phyloP scores from a whole-genome alignment of 768 basidiomycete genomes.

The Imleria badia region DNA sequence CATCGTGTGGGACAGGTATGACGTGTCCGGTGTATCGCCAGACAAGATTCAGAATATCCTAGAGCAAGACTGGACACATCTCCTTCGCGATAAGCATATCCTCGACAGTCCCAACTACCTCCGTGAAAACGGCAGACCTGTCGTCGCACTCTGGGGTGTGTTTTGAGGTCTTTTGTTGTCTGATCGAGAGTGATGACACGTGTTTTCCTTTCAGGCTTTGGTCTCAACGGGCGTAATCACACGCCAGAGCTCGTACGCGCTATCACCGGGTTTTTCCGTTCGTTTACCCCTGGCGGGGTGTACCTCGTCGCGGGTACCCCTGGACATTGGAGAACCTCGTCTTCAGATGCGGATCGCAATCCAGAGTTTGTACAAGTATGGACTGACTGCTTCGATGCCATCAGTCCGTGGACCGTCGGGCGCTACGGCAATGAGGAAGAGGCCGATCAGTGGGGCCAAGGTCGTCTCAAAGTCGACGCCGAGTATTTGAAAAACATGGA shows the following conservation, averaged over 20 bases:
- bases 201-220: constrained; percentile 56
- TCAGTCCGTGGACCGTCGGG: constrained; percentile 84
- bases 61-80: constrained; percentile 72
- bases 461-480: constrained; percentile 62
- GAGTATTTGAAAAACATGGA: constrained; percentile 54
- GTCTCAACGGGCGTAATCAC: constrained; percentile 60
- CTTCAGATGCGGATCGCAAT: constrained; percentile 67
- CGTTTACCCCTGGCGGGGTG: constrained; percentile 66
- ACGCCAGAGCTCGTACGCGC: constrained; percentile 56
- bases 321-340: constrained; percentile 72
- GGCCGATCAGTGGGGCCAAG: constrained; percentile 62
- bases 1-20: constrained; percentile 62
- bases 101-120: constrained; percentile 75
- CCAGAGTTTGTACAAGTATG: constrained; percentile 66
- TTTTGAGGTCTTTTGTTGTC: too few relatives aligned
- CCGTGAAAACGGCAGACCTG: constrained; percentile 64
- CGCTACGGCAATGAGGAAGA: constrained; percentile 59
- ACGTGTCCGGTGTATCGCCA: constrained; percentile 74
- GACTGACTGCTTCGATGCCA: constrained; percentile 76
- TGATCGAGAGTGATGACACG: too few relatives aligned
- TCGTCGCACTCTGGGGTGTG: constrained; percentile 72
- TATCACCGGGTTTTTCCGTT: constrained; percentile 57
- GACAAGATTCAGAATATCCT: constrained; percentile 66
- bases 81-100: constrained; percentile 57
- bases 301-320: constrained; percentile 74